Conservation (phyloP, 1,139 yeast genomes). For the Kurtzmaniella quercitrusa region DNA sequence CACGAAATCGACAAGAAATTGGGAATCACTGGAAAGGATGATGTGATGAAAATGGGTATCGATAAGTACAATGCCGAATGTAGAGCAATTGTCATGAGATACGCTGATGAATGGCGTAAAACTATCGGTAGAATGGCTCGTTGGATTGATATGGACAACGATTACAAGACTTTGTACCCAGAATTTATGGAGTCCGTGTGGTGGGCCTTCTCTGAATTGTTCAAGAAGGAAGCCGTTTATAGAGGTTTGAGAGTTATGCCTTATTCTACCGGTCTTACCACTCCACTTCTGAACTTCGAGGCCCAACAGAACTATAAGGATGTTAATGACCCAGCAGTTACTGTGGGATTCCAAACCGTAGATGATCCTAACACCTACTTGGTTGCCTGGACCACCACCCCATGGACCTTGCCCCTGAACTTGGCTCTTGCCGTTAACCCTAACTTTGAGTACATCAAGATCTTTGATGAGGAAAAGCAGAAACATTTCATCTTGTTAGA, state of each 20-base stretch:
- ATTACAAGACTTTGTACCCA: slow-evolving; percentile 95
- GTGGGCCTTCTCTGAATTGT: slow-evolving; percentile 96
- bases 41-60: slow-evolving; percentile 90
- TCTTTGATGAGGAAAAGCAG: slow-evolving; percentile 82
- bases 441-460: slow-evolving; percentile 84
- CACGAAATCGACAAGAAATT: slow-evolving; percentile 97
- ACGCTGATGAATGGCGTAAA: slow-evolving; percentile 90
- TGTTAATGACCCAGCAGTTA: slow-evolving; percentile 94
- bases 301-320: slow-evolving; percentile 98
- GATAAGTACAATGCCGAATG: slow-evolving; percentile 93
- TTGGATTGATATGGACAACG: slow-evolving; percentile 99
- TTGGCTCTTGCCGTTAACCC: slow-evolving; percentile 91
- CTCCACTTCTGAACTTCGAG: slow-evolving; percentile 95
- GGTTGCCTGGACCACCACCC: slow-evolving; percentile 99
- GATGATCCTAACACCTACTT: slow-evolving; percentile 78
- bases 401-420: slow-evolving; percentile 98
- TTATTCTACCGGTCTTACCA: slow-evolving; percentile 93
- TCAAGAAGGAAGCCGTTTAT: slow-evolving; percentile 81
- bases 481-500: slow-evolving; percentile 80
- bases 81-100: slow-evolving; percentile 95
- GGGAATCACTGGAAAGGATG: slow-evolving; percentile 90
- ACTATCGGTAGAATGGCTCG: slow-evolving; percentile 94
- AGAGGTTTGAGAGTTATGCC: slow-evolving; percentile 98
- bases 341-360: slow-evolving; percentile 79
- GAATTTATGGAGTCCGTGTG: slow-evolving; percentile 96